Percentiles rank a stretch among this genome's conserved stretches.
phyloP scores from a whole-genome alignment of 2,329 filamentous ascomycete species.

The Dothiorella sarmentorum region DNA sequence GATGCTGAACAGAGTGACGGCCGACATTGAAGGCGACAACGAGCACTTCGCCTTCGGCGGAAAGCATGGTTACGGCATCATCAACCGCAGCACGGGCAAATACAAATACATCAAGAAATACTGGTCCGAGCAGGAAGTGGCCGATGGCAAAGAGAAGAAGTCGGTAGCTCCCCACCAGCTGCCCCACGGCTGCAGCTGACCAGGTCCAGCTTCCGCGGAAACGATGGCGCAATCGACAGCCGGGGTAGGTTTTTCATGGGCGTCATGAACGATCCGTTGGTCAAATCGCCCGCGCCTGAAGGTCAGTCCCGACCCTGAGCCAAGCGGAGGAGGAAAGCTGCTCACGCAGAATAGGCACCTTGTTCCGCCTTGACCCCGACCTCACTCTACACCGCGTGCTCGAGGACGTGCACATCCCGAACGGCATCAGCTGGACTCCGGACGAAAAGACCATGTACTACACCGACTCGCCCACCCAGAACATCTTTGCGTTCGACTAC shows the following conservation, averaged over 20 bases:
- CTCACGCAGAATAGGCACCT: constrained; percentile 52
- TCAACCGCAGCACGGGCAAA: constrained; percentile 61
- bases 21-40: constrained; percentile 68
- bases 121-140: constrained; percentile 51
- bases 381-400: constrained; percentile 59
- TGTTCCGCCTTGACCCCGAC: constrained; percentile 68
- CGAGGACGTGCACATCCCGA: constrained; percentile 70
- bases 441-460: constrained; percentile 75
- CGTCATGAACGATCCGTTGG: constrained; percentile 77
- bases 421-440: constrained; percentile 77
- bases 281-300: constrained; percentile 49
- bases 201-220: constrained; percentile 56
- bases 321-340: neutral
- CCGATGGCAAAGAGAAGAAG: constrained; percentile 45
- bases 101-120: constrained; percentile 56
- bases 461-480: constrained; percentile 69
- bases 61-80: constrained; percentile 77
- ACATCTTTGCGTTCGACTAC: constrained; percentile 75
- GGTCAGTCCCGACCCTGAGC: constrained; percentile 22
- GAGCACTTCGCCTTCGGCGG: constrained; percentile 72
- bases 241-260: constrained; percentile 82
- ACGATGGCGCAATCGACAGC: constrained; percentile 79
- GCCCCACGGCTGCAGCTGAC: neutral
- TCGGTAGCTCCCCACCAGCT: constrained; percentile 26
- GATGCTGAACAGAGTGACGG: constrained; percentile 50